Evolutionary conservation across 768 basidiomycete species (phyloP), one percentile per base, ranked within the genome.

Genomic region (Tricholoma saponaceum): DNA sequence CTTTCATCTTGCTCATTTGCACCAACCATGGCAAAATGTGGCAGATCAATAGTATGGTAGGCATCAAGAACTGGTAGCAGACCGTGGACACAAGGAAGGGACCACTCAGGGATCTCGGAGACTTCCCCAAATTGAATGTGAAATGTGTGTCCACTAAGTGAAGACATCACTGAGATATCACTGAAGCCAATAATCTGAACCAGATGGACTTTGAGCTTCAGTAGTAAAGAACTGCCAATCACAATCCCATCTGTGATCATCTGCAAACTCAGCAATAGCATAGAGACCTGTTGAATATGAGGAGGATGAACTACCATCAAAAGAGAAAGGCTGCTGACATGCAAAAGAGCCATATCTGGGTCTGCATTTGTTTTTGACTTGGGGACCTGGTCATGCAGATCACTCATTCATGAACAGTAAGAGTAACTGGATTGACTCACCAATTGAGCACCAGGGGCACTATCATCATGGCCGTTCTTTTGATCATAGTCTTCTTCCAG

Each of bases 221-320:
- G 72, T 7, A 87, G 70, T 16, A 77, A 76, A 49, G 75, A 71
- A 6, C 76, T 54, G 55, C 84, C 84, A 51, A 86, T 76, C 14
- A 70, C 53, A 46, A 87, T 74, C 6, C 87, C 87, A 57, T 85
- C 83, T 9, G 83, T 76, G 30, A 91, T 75, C 83, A 90, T 85
- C 52, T 83, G 79, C 51, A 91, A 70, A 58, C 82, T 78, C 14
- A 92, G 74, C 13, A 80, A 70, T 23, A 89, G 59, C 20, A 86
- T 64, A 1, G 84, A 81, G 51, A 77, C 75, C 87, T 90, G 58
- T 33, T 43, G 26, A 35, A 26, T 23, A 37, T 52, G 35, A 50
- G 46, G 22, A 20, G 44, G 25, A 33, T 47, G 46, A 14, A 44
- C 59, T 10, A 46, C 57, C 12, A 25, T 57, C 30, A 39, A 32